These are phyloP conservation scores for Hura crepitans DNA, from an alignment of 441 rosid genomes.

Conservation along the genomic window DNA sequence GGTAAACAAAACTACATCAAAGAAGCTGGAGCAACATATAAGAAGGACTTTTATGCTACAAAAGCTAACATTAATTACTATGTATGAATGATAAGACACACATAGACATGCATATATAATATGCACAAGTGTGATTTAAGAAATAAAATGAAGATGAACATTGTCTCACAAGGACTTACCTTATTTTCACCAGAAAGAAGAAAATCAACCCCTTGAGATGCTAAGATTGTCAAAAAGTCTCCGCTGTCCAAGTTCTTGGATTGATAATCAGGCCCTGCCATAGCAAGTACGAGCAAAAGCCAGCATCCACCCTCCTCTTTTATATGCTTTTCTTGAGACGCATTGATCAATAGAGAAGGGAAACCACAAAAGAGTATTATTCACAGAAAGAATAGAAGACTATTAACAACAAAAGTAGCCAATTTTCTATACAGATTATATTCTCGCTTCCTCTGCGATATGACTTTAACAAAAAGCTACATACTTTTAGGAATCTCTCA, in stretches of 20 bases:
- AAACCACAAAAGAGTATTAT: conserved; percentile 15
- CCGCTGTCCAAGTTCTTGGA: conserved; percentile 22
- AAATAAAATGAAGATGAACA: not conserved
- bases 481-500: conserved; percentile 8
- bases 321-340: conserved; percentile 14
- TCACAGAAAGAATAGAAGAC: conserved; percentile 11
- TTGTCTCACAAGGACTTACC: conserved; percentile 30
- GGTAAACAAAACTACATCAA: not conserved
- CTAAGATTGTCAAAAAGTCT: conserved; percentile 38
- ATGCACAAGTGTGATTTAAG: not conserved
- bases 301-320: conserved; percentile 18
- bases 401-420: too few species aligned
- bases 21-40: not conserved
- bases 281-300: conserved; percentile 23
- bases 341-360: conserved; percentile 7
- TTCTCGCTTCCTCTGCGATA: too few species aligned
- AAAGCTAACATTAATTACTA: not conserved
- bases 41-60: not conserved
- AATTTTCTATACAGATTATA: not conserved
- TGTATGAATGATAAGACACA: too few species aligned
- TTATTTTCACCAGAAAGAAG: conserved; percentile 50
- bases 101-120: too few species aligned
- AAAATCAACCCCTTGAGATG: conserved; percentile 53
- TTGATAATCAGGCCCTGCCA: conserved; percentile 42
- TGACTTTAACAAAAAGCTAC: not conserved